phyloP scores from a whole-genome alignment of 805 yeast species.

The Yarrowia keelungensis region DNA sequence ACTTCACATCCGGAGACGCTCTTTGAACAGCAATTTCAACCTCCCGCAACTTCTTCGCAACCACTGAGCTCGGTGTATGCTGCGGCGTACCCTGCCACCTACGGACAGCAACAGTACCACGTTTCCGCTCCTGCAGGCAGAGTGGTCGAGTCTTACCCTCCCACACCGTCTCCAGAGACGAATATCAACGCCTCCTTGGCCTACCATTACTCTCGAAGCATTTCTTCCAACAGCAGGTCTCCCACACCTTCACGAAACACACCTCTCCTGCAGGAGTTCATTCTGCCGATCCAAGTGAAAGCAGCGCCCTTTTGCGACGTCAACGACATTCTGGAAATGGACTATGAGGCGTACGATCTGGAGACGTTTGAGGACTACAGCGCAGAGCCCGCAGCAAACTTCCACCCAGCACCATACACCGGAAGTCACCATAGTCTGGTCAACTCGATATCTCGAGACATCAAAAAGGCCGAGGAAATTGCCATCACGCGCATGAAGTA shows the following conservation, averaged over 20 bases:
- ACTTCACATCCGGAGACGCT: background rate
- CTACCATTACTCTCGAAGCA: slow-evolving; percentile 12
- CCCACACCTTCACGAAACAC: slow-evolving; percentile 3
- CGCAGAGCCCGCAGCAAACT: slow-evolving; percentile 30
- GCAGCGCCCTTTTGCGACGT: slow-evolving; percentile 32
- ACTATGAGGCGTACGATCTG: slow-evolving; percentile 15
- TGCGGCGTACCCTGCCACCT: slow-evolving; percentile 29
- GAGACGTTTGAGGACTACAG: slow-evolving; percentile 35
- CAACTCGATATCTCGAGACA: slow-evolving; percentile 6
- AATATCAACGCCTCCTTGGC: background rate
- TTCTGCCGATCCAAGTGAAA: slow-evolving; percentile 15
- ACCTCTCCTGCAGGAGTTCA: slow-evolving; percentile 32
- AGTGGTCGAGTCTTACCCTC: slow-evolving; percentile 5
- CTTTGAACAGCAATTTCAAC: slow-evolving; percentile 2
- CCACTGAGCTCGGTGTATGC: slow-evolving; percentile 21
- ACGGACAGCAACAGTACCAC: slow-evolving; percentile 16
- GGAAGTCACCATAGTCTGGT: slow-evolving; percentile 3
- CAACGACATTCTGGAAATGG: slow-evolving; percentile 34
- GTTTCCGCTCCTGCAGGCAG: background rate
- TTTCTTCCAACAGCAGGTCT: background rate
- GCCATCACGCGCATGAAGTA: slow-evolving; percentile 35
- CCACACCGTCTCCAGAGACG: slow-evolving; percentile 22
- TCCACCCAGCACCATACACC: slow-evolving; percentile 26
- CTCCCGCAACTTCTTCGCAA: background rate
- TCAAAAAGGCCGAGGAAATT: slow-evolving; percentile 33